Conservation (phyloP, 345 rosid species). For the Brassica juncea region DNA sequence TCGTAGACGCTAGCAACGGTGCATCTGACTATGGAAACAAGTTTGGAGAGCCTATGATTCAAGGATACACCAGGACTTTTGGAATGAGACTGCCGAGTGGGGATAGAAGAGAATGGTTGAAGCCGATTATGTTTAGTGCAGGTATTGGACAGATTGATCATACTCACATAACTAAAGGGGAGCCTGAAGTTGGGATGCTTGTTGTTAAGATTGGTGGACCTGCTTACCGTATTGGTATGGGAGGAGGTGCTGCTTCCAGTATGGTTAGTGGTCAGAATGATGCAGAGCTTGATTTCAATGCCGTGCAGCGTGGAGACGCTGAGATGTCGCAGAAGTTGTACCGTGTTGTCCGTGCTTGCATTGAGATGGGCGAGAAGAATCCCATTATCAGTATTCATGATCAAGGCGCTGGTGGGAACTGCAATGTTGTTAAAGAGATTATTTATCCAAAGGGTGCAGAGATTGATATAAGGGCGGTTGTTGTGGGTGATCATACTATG, state of each 20-base stretch:
- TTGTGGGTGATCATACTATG: conserved; percentile 93
- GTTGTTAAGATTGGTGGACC: conserved; percentile 98
- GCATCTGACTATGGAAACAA: conserved; percentile 97
- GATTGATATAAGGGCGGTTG: conserved; percentile 75
- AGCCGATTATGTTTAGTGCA: conserved; percentile 94
- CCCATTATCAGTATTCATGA: conserved; percentile 96
- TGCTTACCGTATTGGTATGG: conserved; percentile 98
- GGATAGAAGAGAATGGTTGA: conserved; percentile 93
- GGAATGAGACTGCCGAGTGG: conserved; percentile 94
- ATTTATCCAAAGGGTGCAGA: conserved; percentile 90
- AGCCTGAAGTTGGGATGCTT: conserved; percentile 87
- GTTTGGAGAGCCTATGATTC: conserved; percentile 94
- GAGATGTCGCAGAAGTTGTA: conserved; percentile 95
- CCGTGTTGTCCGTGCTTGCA: conserved; percentile 86
- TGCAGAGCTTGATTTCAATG: conserved; percentile 96
- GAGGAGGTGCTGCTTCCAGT: conserved; percentile 96
- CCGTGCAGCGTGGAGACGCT: conserved; percentile 96
- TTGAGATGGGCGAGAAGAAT: conserved; percentile 89
- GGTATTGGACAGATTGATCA: conserved; percentile 98
- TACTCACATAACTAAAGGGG: conserved; percentile 74
- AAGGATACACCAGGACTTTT: conserved; percentile 84
- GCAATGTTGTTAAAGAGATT: conserved; percentile 93
- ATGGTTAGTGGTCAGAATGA: conserved; percentile 99
- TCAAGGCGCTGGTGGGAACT: conserved; percentile 97
- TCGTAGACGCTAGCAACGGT: conserved; percentile 89